Base-by-base conservation (phyloP, 148 eudicot species). In the Nepenthes gracilis region DNA sequence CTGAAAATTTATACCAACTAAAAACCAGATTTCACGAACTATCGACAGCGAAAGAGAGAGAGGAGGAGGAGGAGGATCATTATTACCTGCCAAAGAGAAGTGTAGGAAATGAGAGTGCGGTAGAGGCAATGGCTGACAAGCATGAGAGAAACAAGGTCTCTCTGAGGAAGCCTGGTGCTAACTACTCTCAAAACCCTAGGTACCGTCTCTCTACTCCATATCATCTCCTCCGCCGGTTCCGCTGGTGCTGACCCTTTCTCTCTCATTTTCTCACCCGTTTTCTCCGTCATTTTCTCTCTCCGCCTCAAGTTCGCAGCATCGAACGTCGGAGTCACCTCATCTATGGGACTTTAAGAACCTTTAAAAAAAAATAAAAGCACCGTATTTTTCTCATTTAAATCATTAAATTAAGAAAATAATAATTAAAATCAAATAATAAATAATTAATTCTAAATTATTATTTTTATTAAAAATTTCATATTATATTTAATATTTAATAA, bases 41-140 rank as follows among this genome's bases (percentile, higher is more conserved):
- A 54, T 15, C 8, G 54, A 12, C 12, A 35, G 40, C 15, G 37
- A 3, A 9, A 45, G 48, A 49, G 33, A 4, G 7, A 51, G 58
- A 36, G 23, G 43, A 43, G 57, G 37, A 45, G 68, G 38, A 61
- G 59, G 55, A 12, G 15, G 5, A 12, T 13, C 5, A 52, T 11
- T 1, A 5, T 4, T 14, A 85, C 96, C 89, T 80, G 86, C 96
- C 97, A 91, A 48, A 91, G 80, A 54, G 90, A 78, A 55, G 84
- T 74, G 63, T 75, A 75, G 13, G 97, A 87, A 53, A 61, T 36
- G 77, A 91, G 92, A 72, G 81, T 72, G 73, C 80, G 84, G 62
- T 77, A 63, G 64, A 87, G 76, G 70, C 70, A 83, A 56, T 87
- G 83, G 72, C 78, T 78, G 56, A 78, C 84, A 33, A 83, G 77